These are phyloP conservation scores for Cercis canadensis DNA, from an alignment of 306 rosid species.

Conservation along the genomic window DNA sequence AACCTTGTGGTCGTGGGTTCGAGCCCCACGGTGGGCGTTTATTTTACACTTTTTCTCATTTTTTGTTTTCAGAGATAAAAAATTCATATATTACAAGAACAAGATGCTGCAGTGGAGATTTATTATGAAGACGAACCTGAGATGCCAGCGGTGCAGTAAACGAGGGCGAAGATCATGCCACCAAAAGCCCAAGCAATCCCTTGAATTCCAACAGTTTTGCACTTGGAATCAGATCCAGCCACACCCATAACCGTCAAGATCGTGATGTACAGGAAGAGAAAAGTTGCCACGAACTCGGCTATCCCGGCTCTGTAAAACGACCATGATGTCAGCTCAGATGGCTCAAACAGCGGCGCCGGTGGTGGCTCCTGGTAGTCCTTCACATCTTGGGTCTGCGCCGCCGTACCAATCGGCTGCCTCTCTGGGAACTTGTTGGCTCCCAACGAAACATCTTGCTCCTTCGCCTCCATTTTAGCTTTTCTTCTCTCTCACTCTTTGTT, in stretches of 20 bases:
- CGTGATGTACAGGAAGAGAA: conserved; percentile 56
- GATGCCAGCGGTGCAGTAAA: conserved; percentile 60
- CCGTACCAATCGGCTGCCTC: conserved; percentile 54
- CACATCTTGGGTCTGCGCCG: conserved; percentile 59
- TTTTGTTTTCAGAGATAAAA: no score
- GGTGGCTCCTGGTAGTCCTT: conserved; percentile 63
- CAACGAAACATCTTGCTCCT: conserved; percentile 55
- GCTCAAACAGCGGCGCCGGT: conserved; percentile 55
- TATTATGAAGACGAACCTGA: conserved; percentile 52
- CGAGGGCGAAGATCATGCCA: conserved; percentile 66
- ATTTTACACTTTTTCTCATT: not conserved
- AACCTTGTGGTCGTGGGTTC: not conserved
- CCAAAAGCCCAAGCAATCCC: conserved; percentile 66
- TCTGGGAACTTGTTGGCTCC: conserved; percentile 63
- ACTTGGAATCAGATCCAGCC: not conserved
- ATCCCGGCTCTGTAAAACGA: conserved; percentile 58
- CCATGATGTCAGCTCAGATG: conserved; percentile 49
- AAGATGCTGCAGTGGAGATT: no score
- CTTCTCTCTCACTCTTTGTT: not conserved
- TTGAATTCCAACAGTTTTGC: conserved; percentile 50
- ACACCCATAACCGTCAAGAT: conserved; percentile 56
- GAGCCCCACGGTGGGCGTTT: not conserved
- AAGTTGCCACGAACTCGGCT: conserved; percentile 59
- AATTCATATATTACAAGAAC: no score
- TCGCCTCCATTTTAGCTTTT: conserved; percentile 42